phyloP scores from a whole-genome alignment of 2,329 filamentous ascomycete species.

The Trichoderma asperellum region DNA sequence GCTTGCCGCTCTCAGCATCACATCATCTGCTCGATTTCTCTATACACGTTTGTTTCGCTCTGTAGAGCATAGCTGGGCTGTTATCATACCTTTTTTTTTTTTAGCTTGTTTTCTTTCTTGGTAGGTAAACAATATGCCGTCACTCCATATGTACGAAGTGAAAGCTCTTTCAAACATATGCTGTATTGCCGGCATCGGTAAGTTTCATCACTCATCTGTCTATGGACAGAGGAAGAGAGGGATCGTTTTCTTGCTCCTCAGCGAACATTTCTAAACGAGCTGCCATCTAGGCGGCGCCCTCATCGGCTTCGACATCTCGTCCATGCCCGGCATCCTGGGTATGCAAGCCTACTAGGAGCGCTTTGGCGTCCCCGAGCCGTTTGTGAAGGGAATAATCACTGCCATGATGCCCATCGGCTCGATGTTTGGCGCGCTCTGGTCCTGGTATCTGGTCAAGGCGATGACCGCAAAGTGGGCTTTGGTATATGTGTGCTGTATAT shows the following conservation, averaged over 20 bases:
- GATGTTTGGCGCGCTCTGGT: conserved; percentile 60
- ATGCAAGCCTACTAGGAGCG: conserved; percentile 72
- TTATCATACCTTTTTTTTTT: background rate
- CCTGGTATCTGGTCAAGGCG: conserved; percentile 55
- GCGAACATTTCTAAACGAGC: background rate
- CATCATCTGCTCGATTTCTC: background rate
- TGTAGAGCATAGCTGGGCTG: background rate
- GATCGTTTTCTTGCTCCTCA: background rate
- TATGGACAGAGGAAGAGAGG: conserved; percentile 1
- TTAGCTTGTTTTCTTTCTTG: background rate
- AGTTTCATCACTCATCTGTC: conserved; percentile 27
- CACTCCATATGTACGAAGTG: conserved; percentile 45
- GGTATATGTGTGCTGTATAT: conserved; percentile 54
- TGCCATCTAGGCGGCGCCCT: conserved; percentile 63
- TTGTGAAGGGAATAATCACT: conserved; percentile 70
- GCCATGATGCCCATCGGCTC: conserved; percentile 76
- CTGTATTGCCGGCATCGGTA: conserved; percentile 64
- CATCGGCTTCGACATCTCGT: conserved; percentile 79
- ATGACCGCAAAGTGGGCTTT: conserved; percentile 55
- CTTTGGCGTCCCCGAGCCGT: conserved; percentile 64
- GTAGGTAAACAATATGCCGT: background rate
- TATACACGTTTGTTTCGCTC: background rate
- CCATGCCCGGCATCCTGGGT: conserved; percentile 70
- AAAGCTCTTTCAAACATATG: conserved; percentile 64
- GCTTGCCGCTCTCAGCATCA: background rate